A percentile compares a stretch with the other conserved stretches of the same genome.
phyloP scores from a whole-genome alignment of 2,329 filamentous ascomycete species.

The Penicillium digitatum region DNA sequence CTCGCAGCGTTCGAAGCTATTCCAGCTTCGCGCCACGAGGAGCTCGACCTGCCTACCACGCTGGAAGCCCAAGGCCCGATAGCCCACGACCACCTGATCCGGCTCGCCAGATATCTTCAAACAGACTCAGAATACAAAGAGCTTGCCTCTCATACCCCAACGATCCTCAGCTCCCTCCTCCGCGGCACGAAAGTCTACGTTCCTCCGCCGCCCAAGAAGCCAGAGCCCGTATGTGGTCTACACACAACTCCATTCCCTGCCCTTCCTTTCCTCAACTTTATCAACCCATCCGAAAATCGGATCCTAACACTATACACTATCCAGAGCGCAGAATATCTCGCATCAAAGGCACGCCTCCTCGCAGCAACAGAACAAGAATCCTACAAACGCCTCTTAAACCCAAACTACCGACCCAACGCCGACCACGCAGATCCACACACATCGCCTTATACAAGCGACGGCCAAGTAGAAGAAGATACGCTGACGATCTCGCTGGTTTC shows the following conservation, averaged over 20 bases:
- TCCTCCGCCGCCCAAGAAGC: conserved; percentile 75
- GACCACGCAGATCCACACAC: conserved; percentile 40
- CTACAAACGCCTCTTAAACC: conserved; percentile 71
- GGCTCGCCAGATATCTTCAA: conserved; percentile 33
- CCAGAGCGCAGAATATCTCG: conserved; percentile 73
- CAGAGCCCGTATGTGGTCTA: conserved; percentile 61
- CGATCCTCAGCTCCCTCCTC: conserved; percentile 66
- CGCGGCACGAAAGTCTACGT: conserved; percentile 68
- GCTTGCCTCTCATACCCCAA: background rate
- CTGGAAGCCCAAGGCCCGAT: conserved; percentile 35
- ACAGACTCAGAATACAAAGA: conserved; percentile 12
- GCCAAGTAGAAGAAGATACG: conserved; percentile 27
- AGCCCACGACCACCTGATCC: conserved; percentile 42
- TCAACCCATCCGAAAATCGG: background rate
- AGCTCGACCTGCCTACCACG: conserved; percentile 34
- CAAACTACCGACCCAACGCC: conserved; percentile 54
- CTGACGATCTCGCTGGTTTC: conserved; percentile 62
- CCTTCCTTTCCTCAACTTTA: background rate
- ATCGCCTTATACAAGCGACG: background rate
- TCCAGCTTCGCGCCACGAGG: conserved; percentile 27
- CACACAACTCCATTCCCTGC: background rate
- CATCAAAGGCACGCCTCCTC: conserved; percentile 79
- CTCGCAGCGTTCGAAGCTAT: conserved; percentile 38
- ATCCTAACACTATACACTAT: background rate
- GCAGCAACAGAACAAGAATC: conserved; percentile 74